Evolutionary conservation across 768 basidiomycete species (phyloP), one percentile per base, ranked within the genome.

Genomic region (Hypholoma fasciculare): DNA sequence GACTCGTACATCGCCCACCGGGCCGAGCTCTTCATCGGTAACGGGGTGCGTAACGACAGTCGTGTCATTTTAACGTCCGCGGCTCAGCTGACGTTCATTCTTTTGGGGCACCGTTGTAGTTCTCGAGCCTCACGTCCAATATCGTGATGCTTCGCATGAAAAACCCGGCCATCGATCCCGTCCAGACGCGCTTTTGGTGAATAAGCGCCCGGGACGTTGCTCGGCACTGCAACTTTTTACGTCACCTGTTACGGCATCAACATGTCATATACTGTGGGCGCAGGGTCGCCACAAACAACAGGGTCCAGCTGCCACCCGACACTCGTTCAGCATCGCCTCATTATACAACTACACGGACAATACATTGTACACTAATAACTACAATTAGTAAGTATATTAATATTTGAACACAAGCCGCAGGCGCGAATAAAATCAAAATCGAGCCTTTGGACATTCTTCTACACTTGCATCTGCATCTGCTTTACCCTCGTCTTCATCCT

Each of bases 1-100:
- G 89, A 90, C 69, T 89, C 89, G 87, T 74, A 85, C 61, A 79
- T 89, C 42, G 88, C 79, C 12, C 76, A 84, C 65, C 71, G 84
- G 52, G 87, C 87, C 1, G 81, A 87, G 62, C 76, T 84, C 56
- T 83, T 90, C 59, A 72, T 90, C 43, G 89, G 89, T 7, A 90
- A 90, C 65, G 89, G 88, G 57, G 87, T 87, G 65, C 62, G 86
- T 81, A 14, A 34, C n/a, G 16, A 34, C 9, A 34, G 30, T 34
- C 30, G 30, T 34, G 30, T 34, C 30, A 34, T 34, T 58, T 40
- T 47, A 43, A 46, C 42, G 44, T 38, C 23, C 58, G 20, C 13
- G 20, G 1, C 39, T 26, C 36, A 42, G 27, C 7, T 36, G 11
- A 1, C 34, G 23, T 57, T 51, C 38, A 19, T 12, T 39, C 34